Base-by-base conservation (phyloP, 106 monocot species). In the Alisma plantagoaquatica region DNA sequence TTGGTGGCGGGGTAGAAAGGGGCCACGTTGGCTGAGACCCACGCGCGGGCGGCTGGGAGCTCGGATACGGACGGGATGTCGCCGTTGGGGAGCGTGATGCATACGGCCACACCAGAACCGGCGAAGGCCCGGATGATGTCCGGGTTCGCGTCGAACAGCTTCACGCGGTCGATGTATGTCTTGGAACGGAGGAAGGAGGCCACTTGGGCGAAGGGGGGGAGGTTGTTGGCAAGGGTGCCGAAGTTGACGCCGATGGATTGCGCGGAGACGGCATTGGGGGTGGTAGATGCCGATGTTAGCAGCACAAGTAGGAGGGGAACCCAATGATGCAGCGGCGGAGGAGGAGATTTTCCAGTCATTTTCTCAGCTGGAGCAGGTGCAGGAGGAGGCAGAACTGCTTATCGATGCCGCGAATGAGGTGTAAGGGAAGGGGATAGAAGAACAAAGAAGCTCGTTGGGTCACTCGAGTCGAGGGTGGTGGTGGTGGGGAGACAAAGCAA, bases 181-280 rank as follows among this genome's bases (percentile, higher is more conserved):
- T 58, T 23, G 23, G 68, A 23, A 11, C 51, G 35, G 56, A 94
- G 62, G 81, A 94, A 94, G n/a, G 71, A 25, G 4, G 94, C 87
- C 32, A 88, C 94, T 35, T 77, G 66, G 2, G 83, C 0, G 3
- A 88, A 84, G 5, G 94, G 75, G 0, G 81, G 88, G 57, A 94
- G 94, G 72, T 88, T 78, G 73, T 94, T 75, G 53, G 59, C 81
- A 27, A 70, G 32, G 23, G 77, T 63, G 15, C 94, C 94, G 65
- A 88, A 94, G 81, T 94, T 87, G 46, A 88, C 80, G 52, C 94
- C 88, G 47, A 94, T 77, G 53, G 86, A 66, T 33, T 65, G 31
- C 27, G 75, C 41, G 8, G 15, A 5, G 47, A 57, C 19, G 17
- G 51, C 0, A 25, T 3, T 1, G 43, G 23, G 12, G 18, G 30